Conservation (phyloP, 2,329 filamentous ascomycete genomes). For the Alternaria sp. region DNA sequence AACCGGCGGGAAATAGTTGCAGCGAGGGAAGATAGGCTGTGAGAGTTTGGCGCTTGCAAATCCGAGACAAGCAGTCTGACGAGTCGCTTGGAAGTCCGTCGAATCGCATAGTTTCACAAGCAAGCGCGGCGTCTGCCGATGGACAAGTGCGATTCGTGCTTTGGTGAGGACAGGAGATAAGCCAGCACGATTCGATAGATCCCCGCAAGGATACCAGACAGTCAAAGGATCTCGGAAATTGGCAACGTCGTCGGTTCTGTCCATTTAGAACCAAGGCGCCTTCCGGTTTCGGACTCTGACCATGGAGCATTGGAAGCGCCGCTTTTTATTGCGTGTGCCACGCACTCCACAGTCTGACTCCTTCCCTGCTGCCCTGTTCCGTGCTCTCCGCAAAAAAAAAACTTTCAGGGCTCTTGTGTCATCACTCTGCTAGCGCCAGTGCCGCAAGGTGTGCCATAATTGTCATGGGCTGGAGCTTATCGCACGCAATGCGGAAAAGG, state of each 20-base stretch:
- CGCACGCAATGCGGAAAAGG: constrained; percentile 28
- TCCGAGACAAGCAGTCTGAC: constrained; percentile 6
- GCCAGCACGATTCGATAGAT: constrained; percentile 23
- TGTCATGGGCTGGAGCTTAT: constrained; percentile 28
- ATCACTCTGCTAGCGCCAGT: constrained; percentile 16
- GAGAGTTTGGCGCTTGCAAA: constrained; percentile 8
- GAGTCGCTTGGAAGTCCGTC: constrained; percentile 1
- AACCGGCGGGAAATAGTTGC: constrained; percentile 9
- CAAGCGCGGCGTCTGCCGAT: constrained; percentile 13
- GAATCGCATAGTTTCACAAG: constrained; percentile 9
- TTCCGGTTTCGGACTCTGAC: constrained; percentile 23
- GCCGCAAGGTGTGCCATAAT: constrained; percentile 13
- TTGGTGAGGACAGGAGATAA: constrained; percentile 19
- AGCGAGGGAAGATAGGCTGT: constrained; percentile 9
- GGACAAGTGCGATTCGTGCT: constrained; percentile 16
- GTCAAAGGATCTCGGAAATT: constrained; percentile 19
- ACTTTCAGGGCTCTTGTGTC: constrained; percentile 13
- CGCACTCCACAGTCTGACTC: constrained; percentile 19
- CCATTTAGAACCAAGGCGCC: constrained; percentile 8
- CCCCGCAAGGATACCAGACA: constrained; percentile 17
- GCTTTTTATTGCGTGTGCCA: constrained; percentile 12
- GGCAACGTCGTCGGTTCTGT: constrained; percentile 5
- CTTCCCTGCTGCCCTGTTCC: constrained; percentile 7
- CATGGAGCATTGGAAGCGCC: constrained; percentile 11
- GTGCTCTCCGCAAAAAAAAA: constrained; percentile 18